Evolutionary conservation across 495 filamentous ascomycete genomes (phyloP), one percentile per base, ranked within the genome.

Genomic region (Penicillium canariense): DNA sequence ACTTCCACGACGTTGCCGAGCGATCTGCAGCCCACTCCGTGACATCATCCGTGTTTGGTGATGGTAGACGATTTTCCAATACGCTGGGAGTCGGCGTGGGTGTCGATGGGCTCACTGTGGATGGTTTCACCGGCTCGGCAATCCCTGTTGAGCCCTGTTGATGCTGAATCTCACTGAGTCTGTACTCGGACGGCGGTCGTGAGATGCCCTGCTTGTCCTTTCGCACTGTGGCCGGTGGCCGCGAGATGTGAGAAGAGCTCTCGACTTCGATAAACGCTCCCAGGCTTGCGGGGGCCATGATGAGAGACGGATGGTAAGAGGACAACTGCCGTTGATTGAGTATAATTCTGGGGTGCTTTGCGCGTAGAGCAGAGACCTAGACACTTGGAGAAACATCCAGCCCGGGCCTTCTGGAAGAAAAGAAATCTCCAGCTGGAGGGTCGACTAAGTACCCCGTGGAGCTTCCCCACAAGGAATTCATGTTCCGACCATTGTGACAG

Each of bases 11-110:
- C 10, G 80, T 84, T 22, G 42, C 20, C 10, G 59, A 60, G 32
- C 56, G 59, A 34, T 62, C 62, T 46, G 50, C 23, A 7, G 48
- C 87, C 87, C 26, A 88, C 67, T 25, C 85, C 82, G 68, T 86
- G 88, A 35, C 68, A 64, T 12, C 83, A 43, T 50, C 26, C n/a
- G 52, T 40, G 8, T 17, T 26, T 18, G 80, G 80, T 8, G 69
- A 76, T 20, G 69, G 49, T 17, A 79, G 74, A 25, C 67, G 63
- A 58, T 75, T 83, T 60, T 87, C 84, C 1, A 87, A 58, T 40
- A 85, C 80, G 25, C 74, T 66, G 44, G 76, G 69, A 3, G 70
- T 67, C 1, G 57, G 61, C 11, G 44, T 25, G 15, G 50, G 48
- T 2, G 50, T 34, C 7, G 54, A 45, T 30, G 48, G 17, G 0